A percentile compares a stretch with the other conserved stretches of the same genome.
Conservation (phyloP, 148 eudicot species). For the Rhododendron simsii region DNA sequence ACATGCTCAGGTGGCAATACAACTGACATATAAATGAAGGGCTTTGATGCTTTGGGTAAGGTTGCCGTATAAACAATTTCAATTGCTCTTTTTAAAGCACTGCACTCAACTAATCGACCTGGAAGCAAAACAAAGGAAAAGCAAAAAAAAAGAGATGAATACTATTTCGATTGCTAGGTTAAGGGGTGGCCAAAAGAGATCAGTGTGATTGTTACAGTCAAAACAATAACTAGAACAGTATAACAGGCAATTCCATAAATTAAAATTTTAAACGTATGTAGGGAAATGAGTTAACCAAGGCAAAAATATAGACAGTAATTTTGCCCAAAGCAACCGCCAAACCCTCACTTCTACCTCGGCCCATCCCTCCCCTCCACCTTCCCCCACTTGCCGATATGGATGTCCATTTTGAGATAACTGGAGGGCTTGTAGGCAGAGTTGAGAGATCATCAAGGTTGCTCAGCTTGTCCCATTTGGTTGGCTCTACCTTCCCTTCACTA, state of each 20-base stretch:
- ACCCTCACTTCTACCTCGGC: neutral
- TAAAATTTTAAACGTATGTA: neutral
- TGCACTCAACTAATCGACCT: conserved; percentile 95
- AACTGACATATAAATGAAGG: conserved; percentile 93
- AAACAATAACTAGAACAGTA: neutral
- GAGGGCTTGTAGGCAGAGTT: neutral
- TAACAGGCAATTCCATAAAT: neutral
- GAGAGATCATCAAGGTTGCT: neutral
- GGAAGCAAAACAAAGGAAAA: conserved; percentile 14
- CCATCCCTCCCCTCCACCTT: neutral
- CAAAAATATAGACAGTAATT: neutral
- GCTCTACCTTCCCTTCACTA: neutral
- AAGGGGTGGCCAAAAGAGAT: neutral
- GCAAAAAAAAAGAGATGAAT: neutral
- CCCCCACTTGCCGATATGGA: neutral
- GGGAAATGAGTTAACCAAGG: neutral
- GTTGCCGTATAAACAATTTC: conserved; percentile 95
- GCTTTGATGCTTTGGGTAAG: conserved; percentile 94
- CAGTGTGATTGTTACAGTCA: neutral
- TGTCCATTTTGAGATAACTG: neutral
- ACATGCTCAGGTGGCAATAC: conserved; percentile 82
- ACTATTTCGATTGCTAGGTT: neutral
- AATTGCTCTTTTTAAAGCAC: conserved; percentile 86
- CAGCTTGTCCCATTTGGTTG: neutral
- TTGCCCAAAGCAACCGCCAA: neutral